Base-by-base conservation (phyloP, 306 rosid genomes). In the Cyclanthera cordifolia region DNA sequence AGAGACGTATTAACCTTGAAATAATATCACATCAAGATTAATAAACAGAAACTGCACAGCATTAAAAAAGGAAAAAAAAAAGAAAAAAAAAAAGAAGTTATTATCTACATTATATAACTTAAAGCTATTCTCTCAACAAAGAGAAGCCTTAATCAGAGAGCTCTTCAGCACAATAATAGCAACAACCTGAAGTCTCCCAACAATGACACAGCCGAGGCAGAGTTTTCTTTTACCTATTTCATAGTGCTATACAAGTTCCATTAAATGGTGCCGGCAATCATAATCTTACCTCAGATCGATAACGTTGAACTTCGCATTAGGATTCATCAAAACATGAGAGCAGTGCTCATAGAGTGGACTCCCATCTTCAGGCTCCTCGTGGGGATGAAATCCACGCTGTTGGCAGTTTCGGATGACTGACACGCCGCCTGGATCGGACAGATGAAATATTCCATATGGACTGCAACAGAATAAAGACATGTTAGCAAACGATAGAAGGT, bases 341-440 rank as follows among this genome's bases (percentile, higher is more conserved):
- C 99, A 90, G 64, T 94, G 99, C 84, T 94, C 99, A 55, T 94
- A 94, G 66, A 94, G 84, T 47, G 90, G 76, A 64, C 75, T 86
- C 72, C 99, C 99, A 77, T 90, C 99, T 0, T 75, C 53, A 74
- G 99, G 79, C 92, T 94, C 97, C 67, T 88, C 99, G 12, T 94
- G 99, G 34, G 99, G 99, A 86, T 94, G 99, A 82, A 94, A 94
- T 48, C 99, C 99, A 5, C 97, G 91, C 57, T 94, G 87, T 74
- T 90, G 90, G 73, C 99, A 94, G 75, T 85, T 83, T 4, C 75
- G 95, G 65, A 94, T 85, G n/a, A 88, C 84, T 3, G 97, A 86
- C 32, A 94, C 91, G 5, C 99, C 99, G 0, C 90, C 78, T 9
- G 99, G 99, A 70, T 94, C 99, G 8, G 97, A 94, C 56, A 94